These are phyloP conservation scores for Akanthomyces uredinophilus DNA, from an alignment of 2,329 filamentous ascomycete species.

Conservation along the genomic window DNA sequence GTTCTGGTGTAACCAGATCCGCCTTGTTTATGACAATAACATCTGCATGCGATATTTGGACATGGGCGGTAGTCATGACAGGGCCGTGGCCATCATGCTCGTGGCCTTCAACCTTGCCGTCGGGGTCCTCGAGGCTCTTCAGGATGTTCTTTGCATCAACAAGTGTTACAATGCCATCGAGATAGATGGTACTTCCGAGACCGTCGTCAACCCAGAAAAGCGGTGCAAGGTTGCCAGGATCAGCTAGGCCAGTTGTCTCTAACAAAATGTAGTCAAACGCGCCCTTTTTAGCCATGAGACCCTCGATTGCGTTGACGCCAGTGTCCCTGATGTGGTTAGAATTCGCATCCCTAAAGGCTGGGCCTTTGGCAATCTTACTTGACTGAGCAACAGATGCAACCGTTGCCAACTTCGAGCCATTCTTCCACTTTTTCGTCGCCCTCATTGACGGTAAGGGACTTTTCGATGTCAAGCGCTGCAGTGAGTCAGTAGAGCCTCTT, in stretches of 20 bases:
- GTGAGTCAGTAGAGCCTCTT: not conserved
- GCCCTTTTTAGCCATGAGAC: constrained; percentile 88
- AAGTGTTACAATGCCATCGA: constrained; percentile 93
- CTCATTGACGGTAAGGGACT: constrained; percentile 85
- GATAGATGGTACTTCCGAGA: constrained; percentile 88
- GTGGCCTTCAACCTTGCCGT: constrained; percentile 47
- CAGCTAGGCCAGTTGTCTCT: constrained; percentile 91
- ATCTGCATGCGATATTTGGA: constrained; percentile 96
- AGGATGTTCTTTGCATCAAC: constrained; percentile 94
- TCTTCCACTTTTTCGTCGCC: constrained; percentile 79
- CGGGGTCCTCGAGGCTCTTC: constrained; percentile 69
- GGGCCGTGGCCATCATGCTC: constrained; percentile 54
- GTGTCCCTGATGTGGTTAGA: constrained; percentile 59
- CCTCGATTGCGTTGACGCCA: constrained; percentile 91
- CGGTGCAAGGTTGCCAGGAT: constrained; percentile 91
- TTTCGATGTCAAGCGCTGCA: constrained; percentile 89
- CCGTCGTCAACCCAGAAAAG: constrained; percentile 98
- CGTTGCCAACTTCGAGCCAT: constrained; percentile 94
- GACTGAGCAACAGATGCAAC: constrained; percentile 95
- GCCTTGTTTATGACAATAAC: constrained; percentile 92
- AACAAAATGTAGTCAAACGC: constrained; percentile 96
- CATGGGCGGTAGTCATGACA: constrained; percentile 82
- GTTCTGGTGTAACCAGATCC: constrained; percentile 68
- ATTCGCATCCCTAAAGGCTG: not conserved
- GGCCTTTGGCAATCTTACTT: constrained; percentile 52